Percentiles rank a stretch among this genome's conserved stretches.
These are phyloP conservation scores for Backusella luteola DNA, from an alignment of 192 early-diverging fungal species.

Conservation along the genomic window DNA sequence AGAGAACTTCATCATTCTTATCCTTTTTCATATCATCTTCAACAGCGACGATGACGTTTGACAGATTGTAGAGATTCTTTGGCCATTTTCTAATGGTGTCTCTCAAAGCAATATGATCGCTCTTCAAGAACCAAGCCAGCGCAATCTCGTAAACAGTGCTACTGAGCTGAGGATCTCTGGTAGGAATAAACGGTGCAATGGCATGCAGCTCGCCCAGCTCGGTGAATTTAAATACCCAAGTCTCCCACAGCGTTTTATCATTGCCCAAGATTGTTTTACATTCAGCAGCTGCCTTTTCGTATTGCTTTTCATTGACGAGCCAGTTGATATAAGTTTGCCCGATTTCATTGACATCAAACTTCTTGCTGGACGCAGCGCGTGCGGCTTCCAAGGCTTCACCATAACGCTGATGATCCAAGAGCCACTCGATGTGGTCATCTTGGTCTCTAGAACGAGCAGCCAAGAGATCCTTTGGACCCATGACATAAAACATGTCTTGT, in stretches of 20 bases:
- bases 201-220: constrained; percentile 71
- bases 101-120: constrained; percentile 55
- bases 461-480: constrained; percentile 94
- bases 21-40: constrained; percentile 65
- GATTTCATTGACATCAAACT: constrained; percentile 65
- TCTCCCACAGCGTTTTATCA: constrained; percentile 80
- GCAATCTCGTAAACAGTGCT: constrained; percentile 88
- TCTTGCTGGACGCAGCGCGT: constrained; percentile 51
- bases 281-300: constrained; percentile 65
- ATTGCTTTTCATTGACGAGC: constrained; percentile 64
- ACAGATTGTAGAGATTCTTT: constrained; percentile 68
- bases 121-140: constrained; percentile 64
- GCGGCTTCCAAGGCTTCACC: constrained; percentile 74
- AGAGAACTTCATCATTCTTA: constrained; percentile 54
- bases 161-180: constrained; percentile 67
- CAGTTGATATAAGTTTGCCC: constrained; percentile 79
- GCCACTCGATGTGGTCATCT: constrained; percentile 93
- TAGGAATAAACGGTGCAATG: constrained; percentile 79
- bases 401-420: constrained; percentile 77
- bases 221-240: constrained; percentile 89
- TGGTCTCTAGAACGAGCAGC: constrained; percentile 84
- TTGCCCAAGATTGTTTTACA: constrained; percentile 73
- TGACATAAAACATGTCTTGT: constrained; percentile 87
- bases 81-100: constrained; percentile 80
- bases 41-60: constrained; percentile 72